Conservation (phyloP, 2,329 filamentous ascomycete species). For the Dactylonectria macrodidyma region DNA sequence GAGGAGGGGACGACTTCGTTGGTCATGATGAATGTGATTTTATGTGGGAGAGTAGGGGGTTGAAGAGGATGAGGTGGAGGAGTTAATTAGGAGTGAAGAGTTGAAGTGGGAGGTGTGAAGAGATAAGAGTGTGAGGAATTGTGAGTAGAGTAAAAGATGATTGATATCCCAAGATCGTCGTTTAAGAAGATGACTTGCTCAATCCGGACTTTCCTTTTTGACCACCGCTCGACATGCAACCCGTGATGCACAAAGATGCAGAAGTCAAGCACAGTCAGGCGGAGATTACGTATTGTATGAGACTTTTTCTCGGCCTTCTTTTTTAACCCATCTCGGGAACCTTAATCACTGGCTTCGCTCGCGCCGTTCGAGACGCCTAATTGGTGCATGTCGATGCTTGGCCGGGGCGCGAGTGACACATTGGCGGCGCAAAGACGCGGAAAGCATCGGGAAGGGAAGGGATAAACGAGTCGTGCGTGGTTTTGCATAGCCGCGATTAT, state of each 20-base stretch:
- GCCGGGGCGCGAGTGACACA: constrained; percentile 2
- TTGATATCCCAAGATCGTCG: constrained; percentile 19
- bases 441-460: constrained; percentile 34
- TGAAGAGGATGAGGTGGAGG: neutral
- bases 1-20: constrained; percentile 48
- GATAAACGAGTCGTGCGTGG: neutral
- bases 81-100: neutral
- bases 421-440: constrained; percentile 26
- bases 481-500: neutral
- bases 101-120: neutral
- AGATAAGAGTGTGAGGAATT: neutral
- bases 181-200: constrained; percentile 20
- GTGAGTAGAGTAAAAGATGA: neutral
- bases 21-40: constrained; percentile 46
- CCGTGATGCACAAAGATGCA: constrained; percentile 21
- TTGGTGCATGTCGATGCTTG: neutral
- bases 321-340: constrained; percentile 8
- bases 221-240: constrained; percentile 18
- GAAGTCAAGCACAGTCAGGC: constrained; percentile 9
- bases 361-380: neutral
- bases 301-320: constrained; percentile 18
- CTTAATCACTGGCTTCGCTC: constrained; percentile 17
- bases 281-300: constrained; percentile 11
- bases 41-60: neutral
- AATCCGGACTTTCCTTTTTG: constrained; percentile 30